Base-by-base conservation (phyloP, 2,329 filamentous ascomycete species). In the Albifimbria verrucaria region DNA sequence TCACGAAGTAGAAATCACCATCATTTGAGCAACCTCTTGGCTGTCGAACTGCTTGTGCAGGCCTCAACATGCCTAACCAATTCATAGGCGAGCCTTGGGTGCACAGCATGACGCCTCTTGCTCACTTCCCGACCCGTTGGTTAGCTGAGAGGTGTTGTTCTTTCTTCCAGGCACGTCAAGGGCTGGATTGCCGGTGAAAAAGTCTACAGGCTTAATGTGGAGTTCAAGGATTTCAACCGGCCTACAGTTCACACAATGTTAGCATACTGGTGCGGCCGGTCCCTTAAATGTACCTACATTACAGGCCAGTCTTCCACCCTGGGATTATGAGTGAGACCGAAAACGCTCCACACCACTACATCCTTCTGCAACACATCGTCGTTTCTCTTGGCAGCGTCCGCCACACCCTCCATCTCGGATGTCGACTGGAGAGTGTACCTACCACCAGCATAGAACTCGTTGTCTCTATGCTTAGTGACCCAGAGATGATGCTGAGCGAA, bases 251-350 rank as follows among this genome's bases (percentile, higher is more conserved):
- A 21, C 20, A 23, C 25, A 46, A 21, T 21, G 17, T 11, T 15
- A 20, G 41, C n/a, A 3, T 7, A 20, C 3, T 11, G 22, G 15
- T 23, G n/a, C 43, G 11, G 43, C n/a, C 15, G n/a, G n/a, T n/a
- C n/a, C n/a, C n/a, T n/a, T n/a, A 46, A 20, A 11, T 24, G 18
- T 11, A 72, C 76, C 72, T 60, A 78, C 76, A 78, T 79, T 10
- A 78, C 76, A 4, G 76, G 76, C 76, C 76, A 78, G 55, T 79
- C 75, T 57, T 79, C 75, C 5, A 77, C 71, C 5, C 75, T 64
- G 1, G 75, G 75, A 49, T 78, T 77, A 51, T 79, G 75, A 10
- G 76, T 79, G 46, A 79, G 60, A 4, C 76, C 75, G 56, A 77
- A 78, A 3, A 76, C 74, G n/a, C 67, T 71, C 77, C 77, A 80